Evolutionary conservation across 2,329 filamentous ascomycete genomes (phyloP).

Genomic region (Scedosporium aurantiacum): DNA sequence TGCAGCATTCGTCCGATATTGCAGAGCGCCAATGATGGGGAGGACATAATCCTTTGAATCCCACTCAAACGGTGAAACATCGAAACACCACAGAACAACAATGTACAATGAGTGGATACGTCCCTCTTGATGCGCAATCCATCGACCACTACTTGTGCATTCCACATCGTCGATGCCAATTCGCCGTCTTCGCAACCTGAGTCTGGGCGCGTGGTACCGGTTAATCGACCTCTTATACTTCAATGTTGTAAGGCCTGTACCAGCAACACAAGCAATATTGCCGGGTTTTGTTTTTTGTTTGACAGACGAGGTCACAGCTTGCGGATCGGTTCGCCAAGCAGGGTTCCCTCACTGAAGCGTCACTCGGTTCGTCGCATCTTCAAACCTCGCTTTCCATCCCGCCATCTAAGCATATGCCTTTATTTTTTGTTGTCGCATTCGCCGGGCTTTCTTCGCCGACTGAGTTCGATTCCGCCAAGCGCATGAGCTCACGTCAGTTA

Average conservation of each 20-base stretch:
- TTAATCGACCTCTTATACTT: not conserved
- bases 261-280: not conserved
- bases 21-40: not conserved
- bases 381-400: not conserved
- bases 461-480: not conserved
- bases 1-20: not conserved
- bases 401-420: not conserved
- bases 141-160: too few species aligned
- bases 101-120: too few species aligned
- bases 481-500: not conserved
- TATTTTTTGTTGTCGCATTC: not conserved
- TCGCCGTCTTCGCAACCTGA: not conserved
- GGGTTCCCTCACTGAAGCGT: not conserved
- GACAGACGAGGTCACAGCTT: not conserved
- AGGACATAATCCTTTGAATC: not conserved
- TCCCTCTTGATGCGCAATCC: too few species aligned
- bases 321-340: conserved; percentile 1
- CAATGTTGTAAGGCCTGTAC: not conserved
- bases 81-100: not conserved
- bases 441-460: not conserved
- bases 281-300: not conserved
- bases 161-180: not conserved
- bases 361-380: conserved; percentile 1
- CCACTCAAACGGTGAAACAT: not conserved
- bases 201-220: not conserved